Evolutionary conservation across 495 filamentous ascomycete species (phyloP).

Genomic region (Hypoxylon subgilvum): DNA sequence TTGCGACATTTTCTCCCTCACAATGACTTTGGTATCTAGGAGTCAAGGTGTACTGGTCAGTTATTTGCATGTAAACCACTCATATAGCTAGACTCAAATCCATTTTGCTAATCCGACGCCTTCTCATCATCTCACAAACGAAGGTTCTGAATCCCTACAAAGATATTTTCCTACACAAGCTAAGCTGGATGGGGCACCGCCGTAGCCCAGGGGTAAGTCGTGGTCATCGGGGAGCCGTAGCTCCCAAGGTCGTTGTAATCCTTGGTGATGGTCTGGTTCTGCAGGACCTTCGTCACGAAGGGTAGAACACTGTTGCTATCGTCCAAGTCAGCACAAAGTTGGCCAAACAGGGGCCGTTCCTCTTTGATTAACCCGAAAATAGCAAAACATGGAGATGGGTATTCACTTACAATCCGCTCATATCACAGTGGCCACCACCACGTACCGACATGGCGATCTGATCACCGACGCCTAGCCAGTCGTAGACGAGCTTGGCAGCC

Average conservation of each 20-base stretch:
- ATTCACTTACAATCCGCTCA: slow-evolving; percentile 53
- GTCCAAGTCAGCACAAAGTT: slow-evolving; percentile 15
- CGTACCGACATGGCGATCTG: slow-evolving; percentile 58
- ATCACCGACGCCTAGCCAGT: slow-evolving; percentile 56
- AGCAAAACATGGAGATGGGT: background rate
- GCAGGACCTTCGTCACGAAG: slow-evolving; percentile 57
- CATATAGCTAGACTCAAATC: background rate
- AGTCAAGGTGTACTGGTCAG: slow-evolving; percentile 3
- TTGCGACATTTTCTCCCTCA: background rate
- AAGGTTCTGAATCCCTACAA: background rate
- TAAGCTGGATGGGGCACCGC: slow-evolving; percentile 43
- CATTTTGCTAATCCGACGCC: slow-evolving; percentile 5
- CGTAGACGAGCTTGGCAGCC: slow-evolving; percentile 58
- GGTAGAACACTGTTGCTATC: slow-evolving; percentile 54
- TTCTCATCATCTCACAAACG: slow-evolving; percentile 1
- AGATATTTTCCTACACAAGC: too few relatives aligned
- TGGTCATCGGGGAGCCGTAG: slow-evolving; percentile 54
- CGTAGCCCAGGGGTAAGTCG: slow-evolving; percentile 56
- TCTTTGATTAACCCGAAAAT: too few relatives aligned
- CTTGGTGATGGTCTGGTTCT: slow-evolving; percentile 54
- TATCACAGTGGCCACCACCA: slow-evolving; percentile 57
- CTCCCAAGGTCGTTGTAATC: slow-evolving; percentile 53
- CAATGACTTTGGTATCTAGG: background rate
- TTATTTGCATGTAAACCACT: slow-evolving; percentile 13
- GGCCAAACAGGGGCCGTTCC: background rate